Evolutionary conservation across 169 alveolate species (phyloP).

Genomic region (Miamiensis avidus): DNA sequence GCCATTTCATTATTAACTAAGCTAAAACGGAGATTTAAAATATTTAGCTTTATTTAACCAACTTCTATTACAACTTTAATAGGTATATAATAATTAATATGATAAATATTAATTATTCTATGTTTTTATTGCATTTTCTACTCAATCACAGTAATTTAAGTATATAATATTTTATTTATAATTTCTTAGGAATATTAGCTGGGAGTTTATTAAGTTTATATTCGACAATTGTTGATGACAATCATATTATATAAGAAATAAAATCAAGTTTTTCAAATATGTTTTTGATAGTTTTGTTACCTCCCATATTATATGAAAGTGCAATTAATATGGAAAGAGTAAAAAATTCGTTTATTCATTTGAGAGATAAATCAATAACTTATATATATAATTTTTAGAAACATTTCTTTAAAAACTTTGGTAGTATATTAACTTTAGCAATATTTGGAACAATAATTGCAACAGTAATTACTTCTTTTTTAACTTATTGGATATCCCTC

Average conservation of each 20-base stretch:
- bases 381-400: background rate
- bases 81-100: background rate
- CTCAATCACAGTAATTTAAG: no score
- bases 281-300: constrained; percentile 63
- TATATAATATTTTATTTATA: no score
- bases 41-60: background rate
- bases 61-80: constrained; percentile 14
- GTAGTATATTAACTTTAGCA: constrained; percentile 57
- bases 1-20: no score
- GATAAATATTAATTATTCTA: no score
- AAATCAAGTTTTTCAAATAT: constrained; percentile 29
- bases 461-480: constrained; percentile 11
- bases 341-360: background rate
- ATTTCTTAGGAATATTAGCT: constrained; percentile 6
- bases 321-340: constrained; percentile 72
- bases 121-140: no score
- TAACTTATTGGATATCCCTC: background rate
- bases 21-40: background rate
- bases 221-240: background rate
- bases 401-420: constrained; percentile 61
- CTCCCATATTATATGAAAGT: constrained; percentile 71
- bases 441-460: constrained; percentile 69
- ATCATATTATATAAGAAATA: background rate
- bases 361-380: background rate
- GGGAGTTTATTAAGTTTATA: constrained; percentile 8